Evolutionary conservation across 2,329 filamentous ascomycete genomes (phyloP).

Genomic region (Botrytis fragariae): DNA sequence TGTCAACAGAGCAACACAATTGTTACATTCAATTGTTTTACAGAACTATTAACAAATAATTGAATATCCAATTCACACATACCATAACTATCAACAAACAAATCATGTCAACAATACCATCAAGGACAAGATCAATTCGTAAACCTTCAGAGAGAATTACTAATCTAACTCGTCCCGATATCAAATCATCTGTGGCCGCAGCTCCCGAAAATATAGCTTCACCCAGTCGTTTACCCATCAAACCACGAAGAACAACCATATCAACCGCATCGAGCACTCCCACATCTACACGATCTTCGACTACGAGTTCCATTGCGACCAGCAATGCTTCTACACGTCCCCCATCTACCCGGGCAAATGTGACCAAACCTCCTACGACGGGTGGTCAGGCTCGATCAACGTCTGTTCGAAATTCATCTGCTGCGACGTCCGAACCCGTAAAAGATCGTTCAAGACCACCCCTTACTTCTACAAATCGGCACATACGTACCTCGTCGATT

Average conservation of each 20-base stretch:
- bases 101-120: constrained; percentile 31
- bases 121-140: constrained; percentile 34
- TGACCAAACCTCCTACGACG: constrained; percentile 26
- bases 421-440: constrained; percentile 19
- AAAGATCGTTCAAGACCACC: constrained; percentile 23
- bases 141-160: constrained; percentile 28
- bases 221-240: constrained; percentile 38
- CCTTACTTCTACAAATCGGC: constrained; percentile 27
- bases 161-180: constrained; percentile 17
- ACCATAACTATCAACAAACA: neutral
- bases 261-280: constrained; percentile 15
- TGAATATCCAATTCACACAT: neutral
- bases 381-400: constrained; percentile 29
- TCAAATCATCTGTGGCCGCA: neutral
- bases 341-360: constrained; percentile 28
- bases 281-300: constrained; percentile 28
- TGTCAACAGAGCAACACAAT: neutral
- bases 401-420: constrained; percentile 26
- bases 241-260: constrained; percentile 30
- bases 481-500: constrained; percentile 31
- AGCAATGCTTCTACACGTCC: constrained; percentile 33
- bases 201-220: constrained; percentile 22
- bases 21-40: neutral
- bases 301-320: constrained; percentile 25
- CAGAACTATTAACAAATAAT: neutral